A percentile compares a stretch with the other conserved stretches of the same genome.
Evolutionary conservation across 2,329 filamentous ascomycete genomes (phyloP).

Genomic region (Ophiostoma angusticollis): DNA sequence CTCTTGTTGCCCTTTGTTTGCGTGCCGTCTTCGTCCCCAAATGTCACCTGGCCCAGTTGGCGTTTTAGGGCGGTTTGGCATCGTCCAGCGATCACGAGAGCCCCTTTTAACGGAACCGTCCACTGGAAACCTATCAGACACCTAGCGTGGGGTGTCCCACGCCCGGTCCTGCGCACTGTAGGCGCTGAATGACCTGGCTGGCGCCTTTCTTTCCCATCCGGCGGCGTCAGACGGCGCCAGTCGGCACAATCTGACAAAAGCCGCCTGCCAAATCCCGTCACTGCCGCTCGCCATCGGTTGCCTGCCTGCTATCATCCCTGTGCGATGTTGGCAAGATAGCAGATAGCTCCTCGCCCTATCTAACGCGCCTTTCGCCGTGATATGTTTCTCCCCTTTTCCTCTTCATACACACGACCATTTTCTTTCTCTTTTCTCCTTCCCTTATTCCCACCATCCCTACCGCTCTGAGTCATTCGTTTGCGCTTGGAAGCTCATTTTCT

Average conservation of each 20-base stretch:
- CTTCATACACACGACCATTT: not conserved
- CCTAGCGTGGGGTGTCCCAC: not conserved
- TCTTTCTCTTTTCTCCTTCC: not conserved
- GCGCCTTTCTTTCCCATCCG: not conserved
- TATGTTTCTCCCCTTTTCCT: not conserved
- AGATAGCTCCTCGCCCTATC: too few species aligned
- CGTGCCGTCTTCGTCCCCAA: too few species aligned
- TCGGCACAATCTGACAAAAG: slow-evolving; percentile 6
- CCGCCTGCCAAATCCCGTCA: slow-evolving; percentile 11
- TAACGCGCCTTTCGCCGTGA: not conserved
- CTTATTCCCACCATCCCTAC: not conserved
- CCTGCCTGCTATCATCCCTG: not conserved
- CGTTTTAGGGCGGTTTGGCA: too few species aligned
- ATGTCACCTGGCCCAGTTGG: too few species aligned
- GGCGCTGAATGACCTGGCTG: not conserved
- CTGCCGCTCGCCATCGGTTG: slow-evolving; percentile 10
- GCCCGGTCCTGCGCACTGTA: slow-evolving; percentile 1
- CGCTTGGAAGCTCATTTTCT: slow-evolving; percentile 6
- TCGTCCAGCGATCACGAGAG: slow-evolving; percentile 3
- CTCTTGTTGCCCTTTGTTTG: not conserved
- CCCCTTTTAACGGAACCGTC: too few species aligned
- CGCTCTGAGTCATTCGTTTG: slow-evolving; percentile 14
- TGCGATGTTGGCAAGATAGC: too few species aligned
- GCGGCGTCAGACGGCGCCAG: too few species aligned
- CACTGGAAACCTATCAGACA: too few species aligned